phyloP scores from a whole-genome alignment of 805 yeast genomes.

The Dipodascus geniculatus region DNA sequence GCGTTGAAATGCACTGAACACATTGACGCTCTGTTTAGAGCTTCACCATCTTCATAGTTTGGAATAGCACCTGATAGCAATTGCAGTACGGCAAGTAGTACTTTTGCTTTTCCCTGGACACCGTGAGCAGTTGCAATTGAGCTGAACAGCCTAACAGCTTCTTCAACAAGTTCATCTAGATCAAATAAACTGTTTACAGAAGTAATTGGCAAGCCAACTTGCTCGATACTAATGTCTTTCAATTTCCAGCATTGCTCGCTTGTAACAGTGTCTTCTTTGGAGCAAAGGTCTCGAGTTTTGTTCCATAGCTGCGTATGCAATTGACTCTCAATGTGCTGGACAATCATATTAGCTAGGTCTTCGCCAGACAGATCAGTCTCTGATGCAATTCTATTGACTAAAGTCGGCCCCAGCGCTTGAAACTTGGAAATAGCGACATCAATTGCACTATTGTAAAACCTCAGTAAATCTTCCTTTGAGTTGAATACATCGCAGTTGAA shows the following conservation, averaged over 20 bases:
- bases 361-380: conserved; percentile 20
- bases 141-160: conserved; percentile 43
- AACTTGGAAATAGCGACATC: conserved; percentile 26
- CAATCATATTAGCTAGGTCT: conserved; percentile 39
- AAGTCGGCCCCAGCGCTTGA: conserved; percentile 20
- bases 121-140: conserved; percentile 26
- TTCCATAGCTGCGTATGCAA: conserved; percentile 60
- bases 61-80: conserved; percentile 31
- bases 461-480: conserved; percentile 22
- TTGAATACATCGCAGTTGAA: conserved; percentile 26
- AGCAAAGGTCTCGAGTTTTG: conserved; percentile 25
- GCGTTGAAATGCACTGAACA: background rate
- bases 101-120: conserved; percentile 21
- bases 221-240: conserved; percentile 29
- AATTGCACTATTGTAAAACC: conserved; percentile 22
- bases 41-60: conserved; percentile 4
- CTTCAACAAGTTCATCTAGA: conserved; percentile 34
- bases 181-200: conserved; percentile 18
- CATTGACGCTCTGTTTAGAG: conserved; percentile 3
- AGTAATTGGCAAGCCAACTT: conserved; percentile 29
- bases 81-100: conserved; percentile 40
- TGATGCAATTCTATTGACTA: conserved; percentile 17
- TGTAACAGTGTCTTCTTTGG: conserved; percentile 16
- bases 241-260: conserved; percentile 18
- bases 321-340: conserved; percentile 60